Percentiles rank a stretch among this genome's conserved stretches.
phyloP scores from a whole-genome alignment of 306 rosid species.

The Abrus precatorius region DNA sequence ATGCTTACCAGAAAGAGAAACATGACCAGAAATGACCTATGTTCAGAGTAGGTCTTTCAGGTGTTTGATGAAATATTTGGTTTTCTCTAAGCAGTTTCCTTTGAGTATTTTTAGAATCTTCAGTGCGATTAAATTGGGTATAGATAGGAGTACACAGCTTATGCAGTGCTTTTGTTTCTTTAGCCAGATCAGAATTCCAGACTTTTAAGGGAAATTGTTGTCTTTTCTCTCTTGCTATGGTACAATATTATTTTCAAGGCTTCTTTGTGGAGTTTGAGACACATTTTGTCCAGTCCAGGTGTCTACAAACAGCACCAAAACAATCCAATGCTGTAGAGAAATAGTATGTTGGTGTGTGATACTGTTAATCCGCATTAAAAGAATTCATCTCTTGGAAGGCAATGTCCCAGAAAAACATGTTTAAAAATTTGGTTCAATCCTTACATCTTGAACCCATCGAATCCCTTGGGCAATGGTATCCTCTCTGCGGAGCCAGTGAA shows the following conservation, averaged over 20 bases:
- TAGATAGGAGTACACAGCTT: not conserved
- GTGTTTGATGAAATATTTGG: constrained; percentile 9
- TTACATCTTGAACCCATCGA: constrained; percentile 96
- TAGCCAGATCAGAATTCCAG: not conserved
- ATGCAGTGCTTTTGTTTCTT: not conserved
- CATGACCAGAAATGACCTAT: not conserved
- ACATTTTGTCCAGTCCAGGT: not conserved
- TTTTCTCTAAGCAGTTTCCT: not conserved
- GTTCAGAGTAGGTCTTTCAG: not conserved
- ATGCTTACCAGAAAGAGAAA: not conserved
- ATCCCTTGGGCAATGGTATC: constrained; percentile 85
- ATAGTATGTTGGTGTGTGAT: not conserved
- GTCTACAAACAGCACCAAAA: not conserved
- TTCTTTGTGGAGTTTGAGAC: not conserved
- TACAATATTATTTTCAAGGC: not conserved
- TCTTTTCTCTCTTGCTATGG: constrained; percentile 6
- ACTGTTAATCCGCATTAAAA: not conserved
- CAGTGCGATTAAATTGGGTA: not conserved
- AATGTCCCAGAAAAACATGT: constrained; percentile 7
- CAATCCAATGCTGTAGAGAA: not conserved
- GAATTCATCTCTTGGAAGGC: not conserved
- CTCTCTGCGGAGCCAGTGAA: constrained; percentile 89
- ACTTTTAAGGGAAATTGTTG: not conserved
- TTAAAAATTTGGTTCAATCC: constrained; percentile 47
- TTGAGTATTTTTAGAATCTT: not conserved